Evolutionary conservation across 2,329 filamentous ascomycete species (phyloP).

Genomic region (Neopestalotiopsis clavispora): DNA sequence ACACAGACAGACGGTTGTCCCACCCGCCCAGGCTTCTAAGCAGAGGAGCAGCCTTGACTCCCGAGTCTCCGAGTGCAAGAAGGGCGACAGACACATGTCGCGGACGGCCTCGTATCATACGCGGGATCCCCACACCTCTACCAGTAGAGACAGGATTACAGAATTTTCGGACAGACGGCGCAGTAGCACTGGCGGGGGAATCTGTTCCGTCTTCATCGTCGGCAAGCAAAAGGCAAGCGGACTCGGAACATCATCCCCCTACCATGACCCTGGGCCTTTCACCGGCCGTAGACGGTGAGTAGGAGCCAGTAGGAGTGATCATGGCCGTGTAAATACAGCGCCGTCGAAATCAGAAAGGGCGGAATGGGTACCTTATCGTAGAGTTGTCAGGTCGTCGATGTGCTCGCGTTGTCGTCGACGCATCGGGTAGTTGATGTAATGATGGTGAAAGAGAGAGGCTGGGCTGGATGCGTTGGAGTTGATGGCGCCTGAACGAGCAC

Average conservation of each 20-base stretch:
- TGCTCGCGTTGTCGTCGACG: background rate
- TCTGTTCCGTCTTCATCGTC: constrained; percentile 7
- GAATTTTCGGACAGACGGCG: constrained; percentile 5
- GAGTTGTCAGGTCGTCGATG: background rate
- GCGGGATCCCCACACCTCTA: background rate
- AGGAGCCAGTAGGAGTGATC: constrained; percentile 13
- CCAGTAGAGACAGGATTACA: background rate
- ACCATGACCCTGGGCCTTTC: constrained; percentile 19
- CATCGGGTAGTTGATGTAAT: no score
- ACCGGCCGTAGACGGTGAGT: constrained; percentile 16
- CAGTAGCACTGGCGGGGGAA: constrained; percentile 17
- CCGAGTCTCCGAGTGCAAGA: constrained; percentile 14
- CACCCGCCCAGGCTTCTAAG: constrained; percentile 19
- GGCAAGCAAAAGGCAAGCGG: constrained; percentile 19
- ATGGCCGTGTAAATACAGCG: constrained; percentile 4
- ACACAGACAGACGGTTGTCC: constrained; percentile 9
- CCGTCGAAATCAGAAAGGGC: background rate
- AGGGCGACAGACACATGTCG: constrained; percentile 4
- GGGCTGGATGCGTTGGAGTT: no score
- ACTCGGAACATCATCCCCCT: constrained; percentile 15
- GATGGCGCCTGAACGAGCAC: no score
- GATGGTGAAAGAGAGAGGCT: no score
- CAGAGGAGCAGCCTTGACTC: constrained; percentile 18
- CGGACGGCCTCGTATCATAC: background rate
- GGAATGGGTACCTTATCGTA: background rate